A percentile compares a stretch with the other conserved stretches of the same genome.
These are phyloP conservation scores for Nicotiana rustica DNA, from an alignment of 305 asterid species.

Conservation along the genomic window DNA sequence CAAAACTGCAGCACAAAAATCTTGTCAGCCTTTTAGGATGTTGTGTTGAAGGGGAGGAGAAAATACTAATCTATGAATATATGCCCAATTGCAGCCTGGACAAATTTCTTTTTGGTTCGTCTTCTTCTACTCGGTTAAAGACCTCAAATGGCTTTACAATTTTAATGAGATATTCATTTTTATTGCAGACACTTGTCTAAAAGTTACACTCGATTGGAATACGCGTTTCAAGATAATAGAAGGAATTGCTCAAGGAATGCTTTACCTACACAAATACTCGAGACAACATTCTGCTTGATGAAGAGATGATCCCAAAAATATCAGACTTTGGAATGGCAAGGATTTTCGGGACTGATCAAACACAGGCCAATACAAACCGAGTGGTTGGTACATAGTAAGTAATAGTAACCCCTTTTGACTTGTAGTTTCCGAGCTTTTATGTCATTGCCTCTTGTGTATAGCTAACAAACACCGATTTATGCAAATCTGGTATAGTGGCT, in stretches of 20 bases:
- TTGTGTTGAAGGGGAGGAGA: constrained; percentile 35
- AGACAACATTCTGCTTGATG: constrained; percentile 43
- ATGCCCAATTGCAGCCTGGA: constrained; percentile 38
- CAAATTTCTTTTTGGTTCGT: constrained; percentile 34
- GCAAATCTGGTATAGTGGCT: constrained; percentile 10
- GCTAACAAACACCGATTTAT: neutral
- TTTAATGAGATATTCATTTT: neutral
- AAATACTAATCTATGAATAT: constrained; percentile 36
- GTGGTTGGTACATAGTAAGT: constrained; percentile 46
- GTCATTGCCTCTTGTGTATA: neutral
- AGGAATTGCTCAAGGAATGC: constrained; percentile 45
- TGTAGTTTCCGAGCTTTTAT: neutral
- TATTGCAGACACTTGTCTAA: constrained; percentile 14
- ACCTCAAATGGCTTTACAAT: neutral
- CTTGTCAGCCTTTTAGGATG: constrained; percentile 36
- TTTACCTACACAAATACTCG: constrained; percentile 42
- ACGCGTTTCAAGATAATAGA: constrained; percentile 36
- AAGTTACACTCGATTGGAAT: constrained; percentile 33
- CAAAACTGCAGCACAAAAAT: constrained; percentile 39
- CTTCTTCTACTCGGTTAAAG: neutral
- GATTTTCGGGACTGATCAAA: constrained; percentile 37
- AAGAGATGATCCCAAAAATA: constrained; percentile 42
- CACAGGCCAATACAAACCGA: constrained; percentile 39
- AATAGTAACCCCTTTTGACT: neutral
- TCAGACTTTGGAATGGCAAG: constrained; percentile 49